Evolutionary conservation across 140 eudicot genomes (phyloP), one percentile per base, ranked within the genome.

Genomic region (Stevia rebaudiana): DNA sequence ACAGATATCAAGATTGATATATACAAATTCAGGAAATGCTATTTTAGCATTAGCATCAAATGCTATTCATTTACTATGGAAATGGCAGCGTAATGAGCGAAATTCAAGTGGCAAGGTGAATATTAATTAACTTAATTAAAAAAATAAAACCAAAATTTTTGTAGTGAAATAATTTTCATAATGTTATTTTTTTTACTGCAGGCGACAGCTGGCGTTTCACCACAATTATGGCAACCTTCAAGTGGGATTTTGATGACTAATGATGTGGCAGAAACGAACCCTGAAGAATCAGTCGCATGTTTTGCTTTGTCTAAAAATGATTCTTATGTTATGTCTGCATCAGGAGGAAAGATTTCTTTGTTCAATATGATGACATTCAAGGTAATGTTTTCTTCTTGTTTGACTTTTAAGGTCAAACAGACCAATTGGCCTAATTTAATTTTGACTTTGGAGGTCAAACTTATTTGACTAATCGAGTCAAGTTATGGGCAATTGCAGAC

Each of bases 311-410:
- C 97, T 47, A 90, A 90, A 70, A 86, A 90, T 33, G 97, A 90
- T 71, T 90, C 97, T 22, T 90, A 90, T 71, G 97, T 86, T 19
- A 90, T 86, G 97, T 90, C 97, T 18, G 97, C 97, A 58, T 89
- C 97, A 0, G 97, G 97, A 50, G 97, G 97, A 70, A 89, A 89
- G 78, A 89, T 89, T 36, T 89, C 97, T 43, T 73, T 89, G 55
- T 89, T 89, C 73, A 89, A 89, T 61, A 90, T 90, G 97, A 90
- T 90, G 97, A 90, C 97, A 36, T 90, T 90, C 72, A 90, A 90
- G 97, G 97, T 86, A 71, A 39, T 24, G 13, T 28, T 60, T 35
- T 55, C 61, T 44, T 44, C 17, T 37, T 17, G 11, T 22, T 52
- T 36, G 52, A 52, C 63, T 22, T 67, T 63, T 7, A 1, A 16